These are phyloP conservation scores for Coemansia sp. DNA, from an alignment of 192 early-diverging fungal genomes.

Conservation along the genomic window DNA sequence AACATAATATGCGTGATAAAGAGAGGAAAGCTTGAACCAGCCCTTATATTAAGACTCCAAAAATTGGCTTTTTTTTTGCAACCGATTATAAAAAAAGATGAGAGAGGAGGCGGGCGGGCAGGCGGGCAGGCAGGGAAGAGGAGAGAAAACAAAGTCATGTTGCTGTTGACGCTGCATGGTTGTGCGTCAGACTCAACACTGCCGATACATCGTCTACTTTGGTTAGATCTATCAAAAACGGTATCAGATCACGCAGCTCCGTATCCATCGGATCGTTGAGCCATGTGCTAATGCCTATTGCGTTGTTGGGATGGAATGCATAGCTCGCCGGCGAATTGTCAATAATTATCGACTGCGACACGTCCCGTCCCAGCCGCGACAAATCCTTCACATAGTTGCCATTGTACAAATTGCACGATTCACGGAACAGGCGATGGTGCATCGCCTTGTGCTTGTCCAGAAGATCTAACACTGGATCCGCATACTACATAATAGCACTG, in stretches of 20 bases:
- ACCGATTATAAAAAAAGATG: neutral
- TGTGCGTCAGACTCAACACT: slow-evolving; percentile 62
- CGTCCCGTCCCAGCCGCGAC: slow-evolving; percentile 79
- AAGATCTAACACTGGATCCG: slow-evolving; percentile 95
- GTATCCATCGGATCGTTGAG: slow-evolving; percentile 96
- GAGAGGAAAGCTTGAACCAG: neutral
- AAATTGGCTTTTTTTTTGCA: no score
- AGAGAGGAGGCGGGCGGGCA: neutral
- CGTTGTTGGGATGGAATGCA: slow-evolving; percentile 93
- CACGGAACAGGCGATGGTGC: slow-evolving; percentile 92
- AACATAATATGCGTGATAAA: neutral
- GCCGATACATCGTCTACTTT: slow-evolving; percentile 81
- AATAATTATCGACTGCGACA: slow-evolving; percentile 83
- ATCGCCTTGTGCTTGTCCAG: slow-evolving; percentile 83
- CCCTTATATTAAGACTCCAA: no score
- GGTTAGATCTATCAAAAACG: slow-evolving; percentile 91
- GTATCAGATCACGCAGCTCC: slow-evolving; percentile 90
- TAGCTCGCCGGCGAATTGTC: slow-evolving; percentile 98
- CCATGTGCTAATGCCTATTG: slow-evolving; percentile 94
- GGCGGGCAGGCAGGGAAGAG: slow-evolving; percentile 5
- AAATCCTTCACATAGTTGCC: slow-evolving; percentile 99
- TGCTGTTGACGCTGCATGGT: slow-evolving; percentile 31
- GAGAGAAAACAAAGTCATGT: slow-evolving; percentile 1
- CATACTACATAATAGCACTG: slow-evolving; percentile 66
- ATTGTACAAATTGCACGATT: slow-evolving; percentile 90